Evolutionary conservation across 1,139 yeast genomes (phyloP).

Genomic region (Yamadazyma atlantica): DNA sequence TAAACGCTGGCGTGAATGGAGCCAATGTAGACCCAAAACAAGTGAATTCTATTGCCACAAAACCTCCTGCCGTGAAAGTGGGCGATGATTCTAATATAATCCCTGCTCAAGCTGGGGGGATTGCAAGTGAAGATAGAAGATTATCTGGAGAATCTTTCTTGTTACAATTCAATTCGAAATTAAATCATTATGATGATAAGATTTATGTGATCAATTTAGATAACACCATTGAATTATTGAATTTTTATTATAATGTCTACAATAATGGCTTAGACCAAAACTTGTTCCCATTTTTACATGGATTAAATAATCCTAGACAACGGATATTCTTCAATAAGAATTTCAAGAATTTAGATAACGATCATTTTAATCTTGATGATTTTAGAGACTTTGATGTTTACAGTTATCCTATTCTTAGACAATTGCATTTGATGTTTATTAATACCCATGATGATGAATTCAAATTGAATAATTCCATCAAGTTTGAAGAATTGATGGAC

Average conservation of each 20-base stretch:
- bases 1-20: constrained; percentile 2
- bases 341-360: constrained; percentile 12
- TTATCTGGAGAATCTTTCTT: constrained; percentile 4
- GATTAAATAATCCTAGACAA: constrained; percentile 27
- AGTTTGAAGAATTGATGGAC: constrained; percentile 10
- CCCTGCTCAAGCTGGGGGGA: background rate
- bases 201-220: constrained; percentile 15
- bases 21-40: background rate
- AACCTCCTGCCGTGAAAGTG: background rate
- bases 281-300: constrained; percentile 42
- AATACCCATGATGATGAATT: constrained; percentile 12
- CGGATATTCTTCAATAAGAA: constrained; percentile 22
- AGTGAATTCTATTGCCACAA: background rate
- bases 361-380: constrained; percentile 11
- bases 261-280: constrained; percentile 19
- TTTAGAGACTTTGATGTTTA: constrained; percentile 9
- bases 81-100: background rate
- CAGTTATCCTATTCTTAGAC: constrained; percentile 8
- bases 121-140: constrained; percentile 1
- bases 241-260: constrained; percentile 24
- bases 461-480: constrained; percentile 14
- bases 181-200: constrained; percentile 12
- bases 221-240: constrained; percentile 21
- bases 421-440: constrained; percentile 16
- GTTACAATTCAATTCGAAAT: constrained; percentile 13